A percentile compares a stretch with the other conserved stretches of the same genome.
phyloP scores from a whole-genome alignment of 192 early-diverging fungal species.

The Backusella luteola region DNA sequence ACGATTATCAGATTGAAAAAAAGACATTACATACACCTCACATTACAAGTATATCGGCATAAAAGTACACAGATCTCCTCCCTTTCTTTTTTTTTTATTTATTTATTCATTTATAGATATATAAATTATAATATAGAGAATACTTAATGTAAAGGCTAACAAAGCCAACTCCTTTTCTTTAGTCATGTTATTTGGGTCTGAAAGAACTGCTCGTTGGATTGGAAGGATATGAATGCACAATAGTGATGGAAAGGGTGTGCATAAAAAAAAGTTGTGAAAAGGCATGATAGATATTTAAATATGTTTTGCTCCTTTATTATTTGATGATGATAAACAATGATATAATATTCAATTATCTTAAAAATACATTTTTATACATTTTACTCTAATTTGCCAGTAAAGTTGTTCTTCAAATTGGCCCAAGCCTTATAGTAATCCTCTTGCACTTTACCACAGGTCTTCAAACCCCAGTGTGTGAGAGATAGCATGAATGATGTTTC shows the following conservation, averaged over 20 bases:
- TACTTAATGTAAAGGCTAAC: background rate
- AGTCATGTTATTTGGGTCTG: background rate
- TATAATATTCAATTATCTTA: background rate
- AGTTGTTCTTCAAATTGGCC: conserved; percentile 34
- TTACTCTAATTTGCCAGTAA: conserved; percentile 3
- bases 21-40: background rate
- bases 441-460: conserved; percentile 71
- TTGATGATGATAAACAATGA: background rate
- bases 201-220: background rate
- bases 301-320: background rate
- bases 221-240: background rate
- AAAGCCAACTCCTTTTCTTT: background rate
- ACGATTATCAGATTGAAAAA: background rate
- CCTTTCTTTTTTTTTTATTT: background rate
- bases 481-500: conserved; percentile 82
- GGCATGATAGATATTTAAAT: background rate
- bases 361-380: conserved; percentile 7
- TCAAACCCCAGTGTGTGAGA: conserved; percentile 78
- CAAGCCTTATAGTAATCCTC: conserved; percentile 89
- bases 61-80: background rate
- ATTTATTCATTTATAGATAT: background rate
- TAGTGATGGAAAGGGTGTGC: background rate
- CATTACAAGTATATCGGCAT: background rate
- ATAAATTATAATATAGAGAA: conserved; percentile 4
- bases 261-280: background rate